Evolutionary conservation across 768 basidiomycete genomes (phyloP), one percentile per base, ranked within the genome.

Genomic region (Lentinus tigrinus): DNA sequence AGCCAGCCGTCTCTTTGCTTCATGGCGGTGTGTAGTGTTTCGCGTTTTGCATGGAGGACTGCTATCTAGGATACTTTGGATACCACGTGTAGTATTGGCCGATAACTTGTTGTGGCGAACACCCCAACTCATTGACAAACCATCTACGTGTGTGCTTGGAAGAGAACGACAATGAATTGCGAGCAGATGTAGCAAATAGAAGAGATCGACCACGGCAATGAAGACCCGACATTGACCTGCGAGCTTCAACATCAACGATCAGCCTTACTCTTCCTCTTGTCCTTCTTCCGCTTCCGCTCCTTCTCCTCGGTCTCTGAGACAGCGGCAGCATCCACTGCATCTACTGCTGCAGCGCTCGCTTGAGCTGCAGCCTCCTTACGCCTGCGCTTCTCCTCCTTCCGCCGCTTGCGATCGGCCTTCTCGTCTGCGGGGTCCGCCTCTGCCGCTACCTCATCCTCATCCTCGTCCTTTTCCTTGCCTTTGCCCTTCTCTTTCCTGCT

Each of bases 241-340:
- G n/a, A n/a, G n/a, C n/a, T n/a, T n/a, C 31, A 11, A 31, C 24
- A 38, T 31, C 43, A 55, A 10, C 58, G 50, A 50, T 56, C 56
- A 8, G 47, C 56, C 7, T 57, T 60, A 38, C 52, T 60, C 43
- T 60, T 64, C 27, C 58, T 60, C 54, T 71, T 70, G 54, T 66
- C 64, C 52, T 67, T 68, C 61, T 73, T 73, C 51, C 67, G 54
- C 66, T 67, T 64, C 55, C 55, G 44, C 37, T 50, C 47, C 62
- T 66, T 65, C 61, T 66, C 54, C 10, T 56, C 44, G 42, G 52
- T 37, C 13, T 59, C 63, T 48, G 63, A 26, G 49, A 44, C 39
- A 21, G 52, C 62, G 11, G 63, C 60, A 50, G 60, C 54, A 26
- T 47, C 39, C n/a, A 38, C 48, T 16, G 47, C 53, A 4, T 40